Evolutionary conservation across 2,329 filamentous ascomycete species (phyloP), one percentile per base, ranked within the genome.

Genomic region (Drechmeria coniospora): DNA sequence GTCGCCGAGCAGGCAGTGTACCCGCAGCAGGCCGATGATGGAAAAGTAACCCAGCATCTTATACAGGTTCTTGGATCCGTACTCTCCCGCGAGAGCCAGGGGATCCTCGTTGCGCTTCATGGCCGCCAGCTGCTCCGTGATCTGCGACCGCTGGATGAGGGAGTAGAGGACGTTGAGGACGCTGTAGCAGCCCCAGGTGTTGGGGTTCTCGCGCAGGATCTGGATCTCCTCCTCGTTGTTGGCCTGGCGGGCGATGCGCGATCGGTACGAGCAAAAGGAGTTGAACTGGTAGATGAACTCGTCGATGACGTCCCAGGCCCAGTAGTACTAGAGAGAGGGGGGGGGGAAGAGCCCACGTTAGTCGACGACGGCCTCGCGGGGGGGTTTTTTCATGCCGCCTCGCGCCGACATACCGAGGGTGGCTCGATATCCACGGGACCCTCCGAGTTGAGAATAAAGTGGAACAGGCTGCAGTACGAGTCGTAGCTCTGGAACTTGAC

Each of bases 221-320:
- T 80, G 70, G 39, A 92, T 76, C 58, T 98, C 90, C 59, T 95
- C 90, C 53, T 84, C 81, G 56, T 87, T 92, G 55, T 79, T 63
- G 56, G 74, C 64, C 65, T 76, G 67, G 33, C 84, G 74, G 38
- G 90, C 90, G 43, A 93, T 75, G 41, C 84, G 78, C 57, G 92
- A 84, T 50, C 90, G 77, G 70, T 94, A 94, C 37, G 84, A 83
- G 55, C 84, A 95, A 68, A 98, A 98, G 33, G 86, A 92, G 68
- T 98, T 94, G 69, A 98, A 98, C 58, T 98, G 90, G 67, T 98
- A 98, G 62, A 98, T 95, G 65, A 98, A 98, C 60, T 98, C 90
- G 57, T 98, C 90, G 60, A 98, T 94, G 43, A 95, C 87, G 56
- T 98, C 90, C 90, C 90, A 98, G 23, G 90, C 90, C 90, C 90